Conservation (phyloP, 2,329 filamentous ascomycete species). For the Alternaria arbusti region DNA sequence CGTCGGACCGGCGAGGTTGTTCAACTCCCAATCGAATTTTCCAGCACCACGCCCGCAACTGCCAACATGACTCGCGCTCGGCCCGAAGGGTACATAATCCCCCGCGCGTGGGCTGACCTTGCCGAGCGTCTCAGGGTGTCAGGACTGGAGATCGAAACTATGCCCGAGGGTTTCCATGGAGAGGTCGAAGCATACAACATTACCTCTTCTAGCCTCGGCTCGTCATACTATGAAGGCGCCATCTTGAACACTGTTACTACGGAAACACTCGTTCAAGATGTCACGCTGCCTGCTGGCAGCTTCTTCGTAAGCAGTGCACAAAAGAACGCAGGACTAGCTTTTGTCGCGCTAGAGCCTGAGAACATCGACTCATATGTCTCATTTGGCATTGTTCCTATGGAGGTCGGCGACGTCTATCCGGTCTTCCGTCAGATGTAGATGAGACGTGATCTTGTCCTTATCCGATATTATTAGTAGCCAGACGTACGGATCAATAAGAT, state of each 20-base stretch:
- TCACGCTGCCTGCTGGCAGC: constrained; percentile 41
- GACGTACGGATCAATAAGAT: not conserved
- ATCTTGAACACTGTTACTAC: constrained; percentile 43
- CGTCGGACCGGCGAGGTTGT: constrained; percentile 38
- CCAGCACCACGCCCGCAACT: constrained; percentile 43
- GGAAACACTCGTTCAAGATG: constrained; percentile 26
- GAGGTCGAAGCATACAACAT: constrained; percentile 46
- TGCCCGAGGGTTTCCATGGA: constrained; percentile 35
- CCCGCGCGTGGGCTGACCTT: constrained; percentile 44
- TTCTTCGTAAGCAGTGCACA: constrained; percentile 44
- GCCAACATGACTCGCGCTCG: constrained; percentile 44
- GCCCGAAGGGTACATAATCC: constrained; percentile 47
- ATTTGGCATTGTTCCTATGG: constrained; percentile 46
- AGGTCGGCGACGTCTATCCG: constrained; percentile 44
- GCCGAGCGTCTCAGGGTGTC: constrained; percentile 40
- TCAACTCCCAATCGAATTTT: constrained; percentile 43
- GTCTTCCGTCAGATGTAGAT: constrained; percentile 33
- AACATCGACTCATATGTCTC: constrained; percentile 48
- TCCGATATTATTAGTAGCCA: too few relatives aligned
- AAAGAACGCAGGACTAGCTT: constrained; percentile 48
- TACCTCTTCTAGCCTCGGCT: constrained; percentile 34
- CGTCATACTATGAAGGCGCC: constrained; percentile 44
- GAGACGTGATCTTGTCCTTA: not conserved
- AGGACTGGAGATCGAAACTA: constrained; percentile 42
- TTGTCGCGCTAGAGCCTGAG: constrained; percentile 49